These are phyloP conservation scores for Spongospora subterranea DNA, from an alignment of 208 protist species.

Conservation along the genomic window DNA sequence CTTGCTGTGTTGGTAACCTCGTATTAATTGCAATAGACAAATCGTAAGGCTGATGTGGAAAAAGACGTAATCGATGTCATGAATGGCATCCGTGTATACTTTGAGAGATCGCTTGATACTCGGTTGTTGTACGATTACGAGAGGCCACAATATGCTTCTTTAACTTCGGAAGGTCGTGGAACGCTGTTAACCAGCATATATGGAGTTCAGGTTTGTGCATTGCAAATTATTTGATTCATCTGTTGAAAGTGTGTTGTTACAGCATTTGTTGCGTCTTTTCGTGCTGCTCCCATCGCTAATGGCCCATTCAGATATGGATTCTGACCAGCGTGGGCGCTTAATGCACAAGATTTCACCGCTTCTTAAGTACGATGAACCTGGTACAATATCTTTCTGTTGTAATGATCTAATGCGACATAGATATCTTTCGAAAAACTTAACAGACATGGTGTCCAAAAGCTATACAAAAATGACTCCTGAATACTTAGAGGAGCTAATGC, in stretches of 20 bases:
- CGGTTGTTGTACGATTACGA: slow-evolving; percentile 43
- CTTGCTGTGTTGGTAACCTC: neutral
- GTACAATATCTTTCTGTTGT: neutral
- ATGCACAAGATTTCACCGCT: neutral
- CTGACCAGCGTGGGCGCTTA: neutral
- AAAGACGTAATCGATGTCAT: slow-evolving; percentile 55
- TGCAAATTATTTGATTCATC: neutral
- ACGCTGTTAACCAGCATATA: slow-evolving; percentile 9
- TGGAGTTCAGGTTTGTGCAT: neutral
- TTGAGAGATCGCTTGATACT: neutral
- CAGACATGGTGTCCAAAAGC: neutral
- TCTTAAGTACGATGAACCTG: neutral
- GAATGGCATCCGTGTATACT: slow-evolving; percentile 37
- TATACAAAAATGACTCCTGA: neutral
- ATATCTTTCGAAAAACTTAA: neutral
- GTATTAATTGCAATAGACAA: neutral
- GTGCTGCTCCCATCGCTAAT: slow-evolving; percentile 12
- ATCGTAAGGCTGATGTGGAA: neutral
- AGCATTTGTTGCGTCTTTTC: slow-evolving; percentile 55
- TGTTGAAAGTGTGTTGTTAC: neutral
- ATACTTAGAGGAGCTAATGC: neutral
- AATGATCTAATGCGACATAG: neutral
- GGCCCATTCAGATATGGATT: slow-evolving; percentile 35
- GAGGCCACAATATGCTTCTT: neutral
- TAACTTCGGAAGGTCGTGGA: neutral